A percentile compares a stretch with the other conserved stretches of the same genome.
phyloP scores from a whole-genome alignment of 1,284 basidiomycete genomes.

The Pseudomicrostroma phylloplanum region DNA sequence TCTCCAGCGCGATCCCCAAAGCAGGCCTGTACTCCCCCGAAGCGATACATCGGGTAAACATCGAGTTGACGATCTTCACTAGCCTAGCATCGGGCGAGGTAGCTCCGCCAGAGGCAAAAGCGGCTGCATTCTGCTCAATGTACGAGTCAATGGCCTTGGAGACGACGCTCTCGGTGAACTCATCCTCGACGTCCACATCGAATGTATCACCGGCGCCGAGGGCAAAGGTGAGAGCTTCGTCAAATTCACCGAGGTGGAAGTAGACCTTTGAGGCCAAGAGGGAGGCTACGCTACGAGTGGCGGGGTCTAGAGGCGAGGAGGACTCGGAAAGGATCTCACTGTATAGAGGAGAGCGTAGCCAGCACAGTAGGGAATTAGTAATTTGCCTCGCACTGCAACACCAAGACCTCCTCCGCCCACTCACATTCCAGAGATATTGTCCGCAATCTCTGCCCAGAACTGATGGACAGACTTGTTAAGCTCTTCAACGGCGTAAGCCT shows the following conservation, averaged over 20 bases:
- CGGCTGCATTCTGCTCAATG: constrained; percentile 27
- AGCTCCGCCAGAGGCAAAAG: constrained; percentile 12
- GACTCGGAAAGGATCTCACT: constrained; percentile 48
- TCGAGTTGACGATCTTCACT: constrained; percentile 45
- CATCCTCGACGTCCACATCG: constrained; percentile 45
- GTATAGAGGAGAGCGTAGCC: neutral
- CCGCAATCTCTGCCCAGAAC: constrained; percentile 50
- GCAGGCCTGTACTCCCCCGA: constrained; percentile 45
- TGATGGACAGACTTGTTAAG: constrained; percentile 44
- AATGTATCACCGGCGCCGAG: constrained; percentile 46
- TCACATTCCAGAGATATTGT: constrained; percentile 42
- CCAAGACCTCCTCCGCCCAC: neutral
- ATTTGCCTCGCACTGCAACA: neutral
- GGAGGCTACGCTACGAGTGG: constrained; percentile 41
- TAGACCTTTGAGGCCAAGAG: constrained; percentile 50
- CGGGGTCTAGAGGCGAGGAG: constrained; percentile 32
- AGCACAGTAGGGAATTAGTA: constrained; percentile 2
- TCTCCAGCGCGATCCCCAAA: constrained; percentile 48
- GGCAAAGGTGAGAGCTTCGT: constrained; percentile 49
- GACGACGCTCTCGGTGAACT: constrained; percentile 49
- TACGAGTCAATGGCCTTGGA: constrained; percentile 50
- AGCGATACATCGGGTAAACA: constrained; percentile 46
- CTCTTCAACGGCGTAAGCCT: constrained; percentile 46
- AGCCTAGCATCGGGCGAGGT: constrained; percentile 28
- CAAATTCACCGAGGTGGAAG: constrained; percentile 49